Base-by-base conservation (phyloP, 306 rosid species). In the Prunus mume region DNA sequence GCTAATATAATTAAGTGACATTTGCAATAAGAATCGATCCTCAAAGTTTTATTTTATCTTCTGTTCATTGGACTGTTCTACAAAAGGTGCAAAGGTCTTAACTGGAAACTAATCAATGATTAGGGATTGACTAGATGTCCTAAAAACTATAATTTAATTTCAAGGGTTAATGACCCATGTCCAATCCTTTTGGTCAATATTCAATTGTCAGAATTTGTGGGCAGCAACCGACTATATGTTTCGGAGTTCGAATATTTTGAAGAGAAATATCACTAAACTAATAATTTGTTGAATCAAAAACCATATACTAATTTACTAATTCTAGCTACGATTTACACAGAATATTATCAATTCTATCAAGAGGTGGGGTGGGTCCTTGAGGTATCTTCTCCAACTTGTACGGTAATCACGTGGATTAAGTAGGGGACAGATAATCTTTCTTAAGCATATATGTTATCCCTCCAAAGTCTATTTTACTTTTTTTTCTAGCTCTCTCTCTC, bases 341-440 rank as follows among this genome's bases (percentile, higher is more conserved):
- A 38, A 38, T 38, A 38, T 38, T 38, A 7, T 38, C 43, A 38
- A 47, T 47, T 47, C 11, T 13, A 14, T 20, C 41, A 13, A 1
- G 11, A 18, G n/a, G 18, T 38, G 30, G 24, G 68, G 45, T 45
- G 56, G 77, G 45, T 60, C 57, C 17, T 46, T 30, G 62, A 73
- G 70, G 49, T 74, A 63, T 49, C 69, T 63, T 22, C 58, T 24
- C 45, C 25, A 11, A 5, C 34, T 63, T 64, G 71, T 64, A 74
- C 78, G 63, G 71, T 6, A 47, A 12, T 63, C 12, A 38, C 49
- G 56, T 52, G 41, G 79, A 65, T 24, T 52, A 34, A 18, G 19
- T 65, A 10, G 19, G 15, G 13, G 38, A 45, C 9, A 28, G 25
- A 58, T 41, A 3, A 73, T 8, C 76, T 32, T 17, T 56, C 9